Evolutionary conservation across 148 eudicot genomes (phyloP), one percentile per base, ranked within the genome.

Genomic region (Tetragonia tetragonoides): DNA sequence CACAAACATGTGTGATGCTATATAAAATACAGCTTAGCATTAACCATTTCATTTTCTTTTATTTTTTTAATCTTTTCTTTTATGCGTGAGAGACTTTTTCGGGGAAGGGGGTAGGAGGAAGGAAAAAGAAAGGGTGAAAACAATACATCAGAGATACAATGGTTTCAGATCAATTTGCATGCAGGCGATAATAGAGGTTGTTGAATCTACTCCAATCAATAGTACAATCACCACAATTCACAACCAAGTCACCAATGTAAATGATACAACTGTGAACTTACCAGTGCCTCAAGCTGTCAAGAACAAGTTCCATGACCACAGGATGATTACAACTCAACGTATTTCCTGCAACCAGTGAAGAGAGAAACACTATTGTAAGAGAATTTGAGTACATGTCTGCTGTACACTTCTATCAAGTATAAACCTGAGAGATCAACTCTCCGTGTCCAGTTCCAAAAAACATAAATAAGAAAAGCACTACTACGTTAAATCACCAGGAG

Each of bases 221-320:
- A 57, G 37, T 47, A 7, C 77, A 37, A 20, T n/a, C n/a, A 63
- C 39, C 14, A 72, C 20, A 57, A 46, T 41, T 37, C 44, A 60
- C 7, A 70, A 40, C 57, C 64, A 9, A 74, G 34, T 34, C 3
- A 42, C 49, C 24, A 40, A 63, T n/a, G 39, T 18, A 10, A 9
- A 20, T 64, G 23, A 77, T 41, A 38, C 38, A 67, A 53, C 20
- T 10, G 39, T 73, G 57, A 66, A 42, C 83, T 67, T 91, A 96
- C 99, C 99, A 96, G 83, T 93, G 89, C 86, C 97, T 90, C 82
- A 96, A 88, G 91, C 99, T 96, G 82, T 96, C 98, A 72, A 96
- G 93, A 81, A 96, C 75, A 68, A 96, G 91, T 64, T 96, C 99
- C 99, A 96, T 93, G 85, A 96, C 99, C 81, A 93, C 93, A 70